phyloP scores from a whole-genome alignment of 768 basidiomycete species.

The Pisolithus marmoratus region DNA sequence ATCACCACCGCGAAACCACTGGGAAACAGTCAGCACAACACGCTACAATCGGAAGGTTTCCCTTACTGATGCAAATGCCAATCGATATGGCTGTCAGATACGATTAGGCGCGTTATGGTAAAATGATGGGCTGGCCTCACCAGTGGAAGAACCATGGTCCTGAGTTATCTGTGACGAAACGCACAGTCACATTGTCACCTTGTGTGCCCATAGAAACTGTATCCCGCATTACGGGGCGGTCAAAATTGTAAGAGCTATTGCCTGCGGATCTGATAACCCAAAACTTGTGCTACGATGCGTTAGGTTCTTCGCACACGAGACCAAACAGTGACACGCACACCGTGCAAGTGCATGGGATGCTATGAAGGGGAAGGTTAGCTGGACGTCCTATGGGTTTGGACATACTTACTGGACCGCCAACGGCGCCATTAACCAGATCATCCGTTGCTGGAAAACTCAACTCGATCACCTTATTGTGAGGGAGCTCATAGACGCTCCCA shows the following conservation, averaged over 20 bases:
- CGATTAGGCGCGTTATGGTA: background rate
- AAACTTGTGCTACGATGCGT: conserved; percentile 35
- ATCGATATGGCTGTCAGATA: conserved; percentile 10
- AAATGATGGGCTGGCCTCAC: conserved; percentile 1
- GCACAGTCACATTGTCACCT: conserved; percentile 31
- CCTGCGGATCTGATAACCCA: conserved; percentile 40
- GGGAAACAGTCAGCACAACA: background rate
- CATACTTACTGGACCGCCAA: background rate
- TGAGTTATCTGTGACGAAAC: conserved; percentile 50
- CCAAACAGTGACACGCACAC: background rate
- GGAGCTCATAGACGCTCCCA: conserved; percentile 38
- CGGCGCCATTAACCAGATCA: conserved; percentile 18
- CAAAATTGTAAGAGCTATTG: conserved; percentile 33
- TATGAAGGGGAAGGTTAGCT: background rate
- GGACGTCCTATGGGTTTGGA: too few species aligned
- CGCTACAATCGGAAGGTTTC: background rate
- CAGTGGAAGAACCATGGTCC: conserved; percentile 34
- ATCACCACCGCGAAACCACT: conserved; percentile 3
- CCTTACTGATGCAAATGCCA: conserved; percentile 15
- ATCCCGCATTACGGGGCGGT: conserved; percentile 51
- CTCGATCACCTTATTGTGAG: conserved; percentile 39
- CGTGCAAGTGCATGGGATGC: conserved; percentile 15
- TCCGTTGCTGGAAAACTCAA: conserved; percentile 30
- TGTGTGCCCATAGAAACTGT: conserved; percentile 28
- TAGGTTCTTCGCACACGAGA: background rate